A percentile compares a stretch with the other conserved stretches of the same genome.
phyloP scores from a whole-genome alignment of 257 asterid species.

The Petunia secreta region DNA sequence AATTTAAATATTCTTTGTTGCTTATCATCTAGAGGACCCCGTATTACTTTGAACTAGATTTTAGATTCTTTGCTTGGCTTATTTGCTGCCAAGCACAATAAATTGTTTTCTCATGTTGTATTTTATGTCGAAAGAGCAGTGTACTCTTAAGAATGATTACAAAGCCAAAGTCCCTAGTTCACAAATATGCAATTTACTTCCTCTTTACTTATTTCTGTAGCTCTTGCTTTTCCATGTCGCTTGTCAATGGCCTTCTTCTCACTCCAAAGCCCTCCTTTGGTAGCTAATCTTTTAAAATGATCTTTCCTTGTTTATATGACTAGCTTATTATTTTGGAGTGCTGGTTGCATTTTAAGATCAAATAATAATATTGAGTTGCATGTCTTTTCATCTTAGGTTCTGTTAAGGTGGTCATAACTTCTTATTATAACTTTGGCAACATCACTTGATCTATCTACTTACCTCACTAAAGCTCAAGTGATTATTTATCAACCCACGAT shows the following conservation, averaged over 20 bases:
- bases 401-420: no score
- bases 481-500: no score
- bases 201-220: neutral
- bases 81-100: constrained; percentile 16
- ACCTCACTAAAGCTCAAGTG: no score
- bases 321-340: neutral
- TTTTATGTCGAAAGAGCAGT: neutral
- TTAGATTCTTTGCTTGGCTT: constrained; percentile 19
- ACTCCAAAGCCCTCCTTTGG: neutral
- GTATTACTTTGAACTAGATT: neutral
- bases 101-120: constrained; percentile 8
- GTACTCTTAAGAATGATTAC: neutral
- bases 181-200: neutral
- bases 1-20: neutral
- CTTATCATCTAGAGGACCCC: constrained; percentile 11
- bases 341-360: no score
- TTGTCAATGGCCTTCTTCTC: neutral
- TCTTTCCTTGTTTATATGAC: neutral
- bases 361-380: no score
- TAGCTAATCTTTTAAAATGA: neutral
- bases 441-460: no score
- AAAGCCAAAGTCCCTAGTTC: neutral
- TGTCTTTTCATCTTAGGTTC: no score
- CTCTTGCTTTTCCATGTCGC: neutral
- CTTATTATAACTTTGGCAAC: no score